These are phyloP conservation scores for Adansonia gregorii DNA, from an alignment of 441 rosid genomes.

Conservation along the genomic window DNA sequence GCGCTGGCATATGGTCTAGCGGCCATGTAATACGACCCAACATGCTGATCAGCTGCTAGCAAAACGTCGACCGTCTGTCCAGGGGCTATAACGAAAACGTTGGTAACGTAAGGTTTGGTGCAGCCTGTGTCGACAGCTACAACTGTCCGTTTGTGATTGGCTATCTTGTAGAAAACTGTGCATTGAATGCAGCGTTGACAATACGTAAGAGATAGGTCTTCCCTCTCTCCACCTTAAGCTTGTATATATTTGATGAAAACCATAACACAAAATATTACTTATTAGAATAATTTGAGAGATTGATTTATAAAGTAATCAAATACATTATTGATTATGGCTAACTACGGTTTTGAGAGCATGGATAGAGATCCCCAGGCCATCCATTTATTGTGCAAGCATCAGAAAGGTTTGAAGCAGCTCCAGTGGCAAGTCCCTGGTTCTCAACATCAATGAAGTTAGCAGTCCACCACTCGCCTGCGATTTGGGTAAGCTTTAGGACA, in stretches of 20 bases:
- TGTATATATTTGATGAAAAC: constrained; percentile 50
- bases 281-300: too few relatives aligned
- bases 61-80: constrained; percentile 84
- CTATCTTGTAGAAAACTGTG: constrained; percentile 81
- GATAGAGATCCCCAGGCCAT: constrained; percentile 74
- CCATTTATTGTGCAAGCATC: constrained; percentile 90
- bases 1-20: constrained; percentile 64
- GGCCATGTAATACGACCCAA: constrained; percentile 79
- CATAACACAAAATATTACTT: not conserved
- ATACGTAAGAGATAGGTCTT: constrained; percentile 75
- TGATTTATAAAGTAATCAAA: not conserved
- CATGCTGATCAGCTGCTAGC: constrained; percentile 57
- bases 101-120: constrained; percentile 63
- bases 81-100: constrained; percentile 62
- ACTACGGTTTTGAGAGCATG: constrained; percentile 69
- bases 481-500: not conserved
- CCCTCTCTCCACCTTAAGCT: constrained; percentile 55
- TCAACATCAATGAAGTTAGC: constrained; percentile 62
- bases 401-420: constrained; percentile 57
- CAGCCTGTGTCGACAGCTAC: constrained; percentile 76
- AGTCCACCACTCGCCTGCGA: constrained; percentile 91
- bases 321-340: not conserved
- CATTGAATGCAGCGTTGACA: constrained; percentile 90
- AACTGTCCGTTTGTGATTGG: constrained; percentile 77
- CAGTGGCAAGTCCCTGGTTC: constrained; percentile 50